Conservation (phyloP, 2,329 filamentous ascomycete species). For the Microcyclospora pomicola region DNA sequence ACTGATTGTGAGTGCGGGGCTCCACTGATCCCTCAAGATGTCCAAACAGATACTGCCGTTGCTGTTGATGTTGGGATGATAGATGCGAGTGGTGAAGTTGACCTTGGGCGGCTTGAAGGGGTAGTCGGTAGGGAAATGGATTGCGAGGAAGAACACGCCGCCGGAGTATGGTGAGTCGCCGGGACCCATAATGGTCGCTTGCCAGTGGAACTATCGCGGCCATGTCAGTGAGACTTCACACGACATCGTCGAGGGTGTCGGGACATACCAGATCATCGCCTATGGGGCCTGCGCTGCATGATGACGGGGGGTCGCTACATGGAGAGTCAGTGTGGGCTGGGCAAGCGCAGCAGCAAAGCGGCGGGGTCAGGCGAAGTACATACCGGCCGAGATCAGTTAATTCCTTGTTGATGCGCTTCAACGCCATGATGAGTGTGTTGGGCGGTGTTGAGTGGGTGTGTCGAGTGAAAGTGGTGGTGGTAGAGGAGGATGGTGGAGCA, state of each 20-base stretch:
- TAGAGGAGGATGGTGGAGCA: too few relatives aligned
- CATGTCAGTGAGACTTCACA: slow-evolving; percentile 18
- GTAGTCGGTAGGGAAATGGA: slow-evolving; percentile 99
- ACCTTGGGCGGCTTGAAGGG: slow-evolving; percentile 99
- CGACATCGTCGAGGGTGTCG: too few relatives aligned
- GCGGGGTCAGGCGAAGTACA: slow-evolving; percentile 7
- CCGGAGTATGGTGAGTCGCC: slow-evolving; percentile 94
- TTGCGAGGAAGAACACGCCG: slow-evolving; percentile 96
- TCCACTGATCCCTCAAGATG: slow-evolving; percentile 98
- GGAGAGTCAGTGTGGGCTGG: slow-evolving; percentile 21
- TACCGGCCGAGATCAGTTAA: slow-evolving; percentile 80
- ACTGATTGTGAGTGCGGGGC: slow-evolving; percentile 62
- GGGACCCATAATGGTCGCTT: slow-evolving; percentile 99
- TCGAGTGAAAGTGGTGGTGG: too few relatives aligned
- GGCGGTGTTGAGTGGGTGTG: too few relatives aligned
- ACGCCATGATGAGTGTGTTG: slow-evolving; percentile 37
- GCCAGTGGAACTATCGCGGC: slow-evolving; percentile 43
- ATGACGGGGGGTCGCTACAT: slow-evolving; percentile 85
- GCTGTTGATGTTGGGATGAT: slow-evolving; percentile 99
- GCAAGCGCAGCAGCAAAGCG: slow-evolving; percentile 5
- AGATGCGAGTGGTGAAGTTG: slow-evolving; percentile 99
- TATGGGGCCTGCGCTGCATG: slow-evolving; percentile 92
- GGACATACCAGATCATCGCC: slow-evolving; percentile 90
- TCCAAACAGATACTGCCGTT: slow-evolving; percentile 99
- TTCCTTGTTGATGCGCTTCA: slow-evolving; percentile 87